A percentile compares a stretch with the other conserved stretches of the same genome.
Conservation (phyloP, 306 rosid genomes). For the Ormosia semicastrata region DNA sequence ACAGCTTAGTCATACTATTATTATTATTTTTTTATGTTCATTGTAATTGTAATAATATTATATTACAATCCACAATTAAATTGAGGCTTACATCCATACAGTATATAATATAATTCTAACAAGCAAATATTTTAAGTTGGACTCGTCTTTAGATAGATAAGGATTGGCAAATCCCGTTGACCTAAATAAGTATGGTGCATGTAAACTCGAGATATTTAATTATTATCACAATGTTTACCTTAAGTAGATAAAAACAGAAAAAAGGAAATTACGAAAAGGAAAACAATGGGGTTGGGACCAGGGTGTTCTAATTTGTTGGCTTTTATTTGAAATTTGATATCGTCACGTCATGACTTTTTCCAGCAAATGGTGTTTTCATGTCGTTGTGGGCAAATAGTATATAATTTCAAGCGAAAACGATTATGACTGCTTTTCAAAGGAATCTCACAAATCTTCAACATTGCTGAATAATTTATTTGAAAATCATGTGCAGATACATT, state of each 20-base stretch:
- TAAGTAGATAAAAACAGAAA: background rate
- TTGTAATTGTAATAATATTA: background rate
- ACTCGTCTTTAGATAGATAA: background rate
- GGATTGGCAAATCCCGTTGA: background rate
- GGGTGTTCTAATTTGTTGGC: background rate
- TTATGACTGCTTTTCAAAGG: background rate
- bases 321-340: background rate
- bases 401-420: background rate
- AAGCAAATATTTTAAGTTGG: background rate
- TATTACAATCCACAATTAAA: background rate
- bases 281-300: background rate
- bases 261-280: background rate
- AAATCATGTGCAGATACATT: background rate
- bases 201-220: background rate
- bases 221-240: background rate
- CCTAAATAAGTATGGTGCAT: background rate
- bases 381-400: background rate
- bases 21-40: background rate
- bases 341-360: background rate
- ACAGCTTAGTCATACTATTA: too few relatives aligned
- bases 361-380: slow-evolving; percentile 11
- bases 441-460: background rate
- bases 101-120: background rate
- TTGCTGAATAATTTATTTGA: background rate
- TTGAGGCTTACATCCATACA: background rate